Percentiles rank a stretch among this genome's conserved stretches.
These are phyloP conservation scores for Suzukiozyma palmioleophila DNA, from an alignment of 1,139 yeast genomes.

Conservation along the genomic window DNA sequence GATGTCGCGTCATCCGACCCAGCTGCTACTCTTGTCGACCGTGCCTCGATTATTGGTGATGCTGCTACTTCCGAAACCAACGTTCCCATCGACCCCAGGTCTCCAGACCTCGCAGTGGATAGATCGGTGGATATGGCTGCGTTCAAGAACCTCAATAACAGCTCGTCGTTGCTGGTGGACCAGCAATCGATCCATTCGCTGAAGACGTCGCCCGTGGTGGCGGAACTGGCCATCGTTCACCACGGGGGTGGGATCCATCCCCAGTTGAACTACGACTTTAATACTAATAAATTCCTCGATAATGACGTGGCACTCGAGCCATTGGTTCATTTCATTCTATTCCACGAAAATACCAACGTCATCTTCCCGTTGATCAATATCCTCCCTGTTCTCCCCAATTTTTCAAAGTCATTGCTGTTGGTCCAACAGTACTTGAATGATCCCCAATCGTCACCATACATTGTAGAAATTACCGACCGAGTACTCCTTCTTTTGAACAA, in stretches of 20 bases:
- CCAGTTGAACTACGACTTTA: slow-evolving; percentile 51
- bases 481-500: slow-evolving; percentile 30
- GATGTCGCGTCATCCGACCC: too few species aligned
- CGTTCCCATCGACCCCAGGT: background rate
- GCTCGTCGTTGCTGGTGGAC: background rate
- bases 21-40: too few species aligned
- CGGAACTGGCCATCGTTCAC: slow-evolving; percentile 21
- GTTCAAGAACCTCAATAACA: background rate
- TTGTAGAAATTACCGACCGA: slow-evolving; percentile 35
- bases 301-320: slow-evolving; percentile 49
- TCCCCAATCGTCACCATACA: slow-evolving; percentile 20
- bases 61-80: background rate
- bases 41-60: slow-evolving; percentile 5
- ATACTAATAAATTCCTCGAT: slow-evolving; percentile 25
- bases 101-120: background rate
- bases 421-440: slow-evolving; percentile 20
- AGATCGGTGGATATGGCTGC: slow-evolving; percentile 2
- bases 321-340: slow-evolving; percentile 67
- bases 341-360: slow-evolving; percentile 26
- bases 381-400: slow-evolving; percentile 64
- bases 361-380: slow-evolving; percentile 48
- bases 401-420: slow-evolving; percentile 47
- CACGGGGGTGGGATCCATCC: slow-evolving; percentile 54
- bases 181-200: slow-evolving; percentile 5
- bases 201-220: slow-evolving; percentile 5